These are phyloP conservation scores for Esteya vermicola DNA, from an alignment of 2,329 filamentous ascomycete species.

Conservation along the genomic window DNA sequence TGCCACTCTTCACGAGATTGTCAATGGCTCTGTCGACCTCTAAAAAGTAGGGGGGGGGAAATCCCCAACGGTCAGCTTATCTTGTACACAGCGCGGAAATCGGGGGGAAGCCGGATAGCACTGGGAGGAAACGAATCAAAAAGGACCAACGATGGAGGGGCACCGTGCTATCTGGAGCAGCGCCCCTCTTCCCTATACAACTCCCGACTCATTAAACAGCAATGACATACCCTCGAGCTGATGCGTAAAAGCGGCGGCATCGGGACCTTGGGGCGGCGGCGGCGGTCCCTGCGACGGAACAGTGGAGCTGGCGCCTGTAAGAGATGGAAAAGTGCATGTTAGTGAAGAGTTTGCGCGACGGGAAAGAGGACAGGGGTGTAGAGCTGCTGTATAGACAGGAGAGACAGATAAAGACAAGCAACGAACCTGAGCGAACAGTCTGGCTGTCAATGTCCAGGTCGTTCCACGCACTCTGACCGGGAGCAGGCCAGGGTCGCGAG, in stretches of 20 bases:
- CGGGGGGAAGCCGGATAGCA: too few relatives aligned
- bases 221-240: constrained; percentile 22
- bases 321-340: too few relatives aligned
- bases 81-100: too few relatives aligned
- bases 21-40: constrained; percentile 94
- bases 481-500: constrained; percentile 14
- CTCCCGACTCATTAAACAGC: not conserved
- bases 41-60: constrained; percentile 21
- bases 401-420: not conserved
- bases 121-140: too few relatives aligned
- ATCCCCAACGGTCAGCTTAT: not conserved
- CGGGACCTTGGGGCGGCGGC: constrained; percentile 8
- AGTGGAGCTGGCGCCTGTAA: constrained; percentile 19
- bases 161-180: not conserved
- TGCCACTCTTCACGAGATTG: constrained; percentile 92
- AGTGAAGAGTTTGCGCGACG: not conserved
- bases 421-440: constrained; percentile 15
- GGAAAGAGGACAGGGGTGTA: not conserved
- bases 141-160: not conserved
- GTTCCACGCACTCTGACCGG: constrained; percentile 15
- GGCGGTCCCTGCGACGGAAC: constrained; percentile 19
- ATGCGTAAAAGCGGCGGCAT: constrained; percentile 17
- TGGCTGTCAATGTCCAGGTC: constrained; percentile 14
- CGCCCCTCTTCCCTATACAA: not conserved
- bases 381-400: too few relatives aligned